Evolutionary conservation across 306 rosid species (phyloP).

Genomic region (Fragaria iinumae): DNA sequence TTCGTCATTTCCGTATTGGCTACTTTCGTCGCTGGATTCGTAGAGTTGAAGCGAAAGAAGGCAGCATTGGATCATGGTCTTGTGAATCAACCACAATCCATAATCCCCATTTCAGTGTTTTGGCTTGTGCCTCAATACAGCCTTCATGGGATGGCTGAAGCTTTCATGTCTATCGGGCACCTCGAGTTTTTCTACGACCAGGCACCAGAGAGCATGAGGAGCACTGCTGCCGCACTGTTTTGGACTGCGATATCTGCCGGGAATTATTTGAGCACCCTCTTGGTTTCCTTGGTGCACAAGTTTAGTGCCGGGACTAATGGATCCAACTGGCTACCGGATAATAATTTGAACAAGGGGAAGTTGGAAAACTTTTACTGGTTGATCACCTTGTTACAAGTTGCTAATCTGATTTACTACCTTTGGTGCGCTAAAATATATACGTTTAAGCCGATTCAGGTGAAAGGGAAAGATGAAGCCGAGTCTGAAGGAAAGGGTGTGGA

Average conservation of each 20-base stretch:
- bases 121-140: constrained; percentile 91
- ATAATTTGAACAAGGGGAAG: constrained; percentile 63
- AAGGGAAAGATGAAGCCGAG: constrained; percentile 27
- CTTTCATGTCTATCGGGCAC: constrained; percentile 93
- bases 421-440: constrained; percentile 65
- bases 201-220: constrained; percentile 92
- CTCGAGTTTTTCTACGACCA: constrained; percentile 92
- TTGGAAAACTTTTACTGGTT: constrained; percentile 88
- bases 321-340: constrained; percentile 80
- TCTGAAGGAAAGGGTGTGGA: constrained; percentile 47
- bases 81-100: constrained; percentile 32
- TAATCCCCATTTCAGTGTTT: constrained; percentile 71
- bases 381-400: constrained; percentile 53
- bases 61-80: constrained; percentile 54
- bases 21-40: constrained; percentile 73
- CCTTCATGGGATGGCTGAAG: constrained; percentile 93
- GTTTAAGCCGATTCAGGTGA: constrained; percentile 63
- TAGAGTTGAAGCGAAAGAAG: constrained; percentile 61
- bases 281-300: constrained; percentile 74
- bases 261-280: constrained; percentile 61
- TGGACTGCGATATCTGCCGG: constrained; percentile 76
- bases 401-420: constrained; percentile 63
- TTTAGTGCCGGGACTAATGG: constrained; percentile 56
- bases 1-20: constrained; percentile 66
- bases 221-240: constrained; percentile 77